Conservation (phyloP, 441 rosid genomes). For the Raphanus hybrid region DNA sequence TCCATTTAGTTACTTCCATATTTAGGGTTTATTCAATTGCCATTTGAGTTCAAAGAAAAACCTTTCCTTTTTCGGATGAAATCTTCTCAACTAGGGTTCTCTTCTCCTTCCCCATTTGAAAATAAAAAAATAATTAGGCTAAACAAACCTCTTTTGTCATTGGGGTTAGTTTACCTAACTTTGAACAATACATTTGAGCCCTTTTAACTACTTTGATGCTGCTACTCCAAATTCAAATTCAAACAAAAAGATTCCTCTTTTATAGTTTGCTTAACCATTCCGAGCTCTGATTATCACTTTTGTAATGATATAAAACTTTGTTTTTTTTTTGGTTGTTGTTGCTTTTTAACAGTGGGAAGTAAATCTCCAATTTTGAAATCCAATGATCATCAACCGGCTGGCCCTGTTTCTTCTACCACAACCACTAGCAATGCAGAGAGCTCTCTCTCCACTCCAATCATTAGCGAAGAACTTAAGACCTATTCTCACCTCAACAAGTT, state of each 20-base stretch:
- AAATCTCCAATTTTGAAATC: conserved; percentile 70
- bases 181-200: neutral
- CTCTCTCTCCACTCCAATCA: conserved; percentile 83
- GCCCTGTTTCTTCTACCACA: conserved; percentile 67
- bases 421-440: conserved; percentile 91
- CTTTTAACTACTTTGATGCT: neutral
- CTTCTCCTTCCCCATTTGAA: neutral
- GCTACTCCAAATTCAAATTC: neutral
- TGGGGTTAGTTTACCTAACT: neutral
- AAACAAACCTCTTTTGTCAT: neutral
- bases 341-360: conserved; percentile 51
- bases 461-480: conserved; percentile 92
- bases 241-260: neutral
- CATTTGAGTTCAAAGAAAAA: neutral
- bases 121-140: no score
- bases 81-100: neutral
- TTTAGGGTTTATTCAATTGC: no score
- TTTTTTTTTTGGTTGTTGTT: neutral
- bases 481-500: conserved; percentile 87
- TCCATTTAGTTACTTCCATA: no score
- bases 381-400: conserved; percentile 77
- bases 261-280: neutral
- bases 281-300: neutral
- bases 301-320: neutral
- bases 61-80: neutral